phyloP scores from a whole-genome alignment of 345 rosid species.

The Gossypium sturtianum region DNA sequence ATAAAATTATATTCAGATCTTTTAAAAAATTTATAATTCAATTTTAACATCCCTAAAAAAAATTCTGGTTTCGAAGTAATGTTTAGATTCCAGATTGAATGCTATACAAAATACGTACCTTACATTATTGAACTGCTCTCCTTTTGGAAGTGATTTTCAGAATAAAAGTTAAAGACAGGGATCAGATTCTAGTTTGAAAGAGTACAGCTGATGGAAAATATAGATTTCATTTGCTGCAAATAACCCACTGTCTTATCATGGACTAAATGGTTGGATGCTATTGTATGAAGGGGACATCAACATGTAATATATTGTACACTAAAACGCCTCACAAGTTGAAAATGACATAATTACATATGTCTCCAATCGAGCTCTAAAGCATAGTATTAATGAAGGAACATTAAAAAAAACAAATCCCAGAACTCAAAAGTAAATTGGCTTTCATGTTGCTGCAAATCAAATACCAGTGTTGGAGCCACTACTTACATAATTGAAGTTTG shows the following conservation, averaged over 20 bases:
- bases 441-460: conserved; percentile 21
- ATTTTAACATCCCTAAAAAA: no score
- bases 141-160: conserved; percentile 9
- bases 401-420: conserved; percentile 3
- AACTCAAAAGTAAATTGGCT: conserved; percentile 19
- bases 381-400: not conserved
- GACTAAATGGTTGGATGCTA: not conserved
- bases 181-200: conserved; percentile 16
- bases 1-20: no score
- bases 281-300: not conserved
- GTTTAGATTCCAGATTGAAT: conserved; percentile 22
- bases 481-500: conserved; percentile 24
- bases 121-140: not conserved
- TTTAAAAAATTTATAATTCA: no score
- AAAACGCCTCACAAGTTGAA: not conserved
- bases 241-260: not conserved
- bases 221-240: not conserved
- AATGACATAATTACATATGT: no score
- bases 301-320: not conserved
- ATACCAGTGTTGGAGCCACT: conserved; percentile 19
- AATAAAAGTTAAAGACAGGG: conserved; percentile 4
- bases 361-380: not conserved
- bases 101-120: not conserved
- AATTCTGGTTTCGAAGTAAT: not conserved
- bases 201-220: not conserved